Base-by-base conservation (phyloP, 805 yeast species). In the Ogataea glucozyma region DNA sequence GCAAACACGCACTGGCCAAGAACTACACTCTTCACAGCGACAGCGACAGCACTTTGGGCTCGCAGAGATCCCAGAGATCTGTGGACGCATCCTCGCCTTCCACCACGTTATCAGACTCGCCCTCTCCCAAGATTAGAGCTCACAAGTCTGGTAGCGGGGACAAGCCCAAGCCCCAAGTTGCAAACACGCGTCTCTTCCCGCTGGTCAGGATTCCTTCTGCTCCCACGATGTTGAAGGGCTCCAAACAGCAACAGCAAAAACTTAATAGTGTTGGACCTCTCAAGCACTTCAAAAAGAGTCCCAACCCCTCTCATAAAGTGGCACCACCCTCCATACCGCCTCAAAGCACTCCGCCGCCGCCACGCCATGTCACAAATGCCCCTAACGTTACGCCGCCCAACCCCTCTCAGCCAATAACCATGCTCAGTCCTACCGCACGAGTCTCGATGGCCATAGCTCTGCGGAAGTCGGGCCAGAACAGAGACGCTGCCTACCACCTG, bases 401-500 rank as follows among this genome's bases (percentile, higher is more conserved):
- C 19, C 6, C n/a, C n/a, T 13, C 14, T 27, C 42, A 17, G 44
- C 48, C 37, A 13, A 14, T 24, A 12, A 8, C 35, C 18, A 26
- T 24, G 22, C 34, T 41, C 23, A 49, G 61, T 2, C 61, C 65
- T 4, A 58, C 57, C 27, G 51, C 67, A 7, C 53, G 76, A 36
- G 71, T 72, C 1, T 57, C 64, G 11, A 51, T 67, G 47, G 84
- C 84, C 1, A 62, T 70, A 7, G 70, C 71, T 13, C 64, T 79
- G 36, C 70, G 85, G 41, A 73, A 73, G 29, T 62, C 73, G 23
- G 88, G 87, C 1, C 76, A 81, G 40, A 73, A 78, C 26, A 72
- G 80, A 34, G 91, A 83, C 53, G 83, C 88, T 3, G 74, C 89
- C 1, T 78, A 81, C 52, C 86, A 81, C 51, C 65, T 86, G 41